Evolutionary conservation across 1,284 basidiomycete genomes (phyloP).

Genomic region (Phenoliferia sp.): DNA sequence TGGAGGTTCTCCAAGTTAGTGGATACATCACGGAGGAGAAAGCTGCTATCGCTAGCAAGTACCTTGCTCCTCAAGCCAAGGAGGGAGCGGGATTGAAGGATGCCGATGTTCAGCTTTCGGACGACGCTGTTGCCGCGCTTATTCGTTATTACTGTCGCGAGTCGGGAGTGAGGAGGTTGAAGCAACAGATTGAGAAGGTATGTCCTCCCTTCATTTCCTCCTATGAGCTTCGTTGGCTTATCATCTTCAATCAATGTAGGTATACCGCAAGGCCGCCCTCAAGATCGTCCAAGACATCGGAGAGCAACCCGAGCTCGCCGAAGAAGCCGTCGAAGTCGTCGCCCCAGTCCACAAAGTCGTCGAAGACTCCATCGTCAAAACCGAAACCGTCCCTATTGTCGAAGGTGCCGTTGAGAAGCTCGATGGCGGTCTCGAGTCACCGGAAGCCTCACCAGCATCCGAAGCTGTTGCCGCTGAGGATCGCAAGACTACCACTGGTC

Average conservation of each 20-base stretch:
- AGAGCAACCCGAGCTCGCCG: slow-evolving; percentile 83
- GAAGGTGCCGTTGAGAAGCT: slow-evolving; percentile 30
- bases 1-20: slow-evolving; percentile 89
- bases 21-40: slow-evolving; percentile 98
- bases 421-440: slow-evolving; percentile 19
- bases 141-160: slow-evolving; percentile 98
- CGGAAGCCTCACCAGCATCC: slow-evolving; percentile 19
- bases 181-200: slow-evolving; percentile 92
- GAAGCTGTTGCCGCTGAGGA: slow-evolving; percentile 39
- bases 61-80: slow-evolving; percentile 91
- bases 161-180: slow-evolving; percentile 88
- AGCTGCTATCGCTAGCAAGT: slow-evolving; percentile 81
- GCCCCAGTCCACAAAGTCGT: slow-evolving; percentile 29
- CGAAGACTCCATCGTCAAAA: slow-evolving; percentile 15
- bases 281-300: slow-evolving; percentile 89
- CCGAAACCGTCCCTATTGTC: slow-evolving; percentile 15
- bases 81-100: slow-evolving; percentile 80
- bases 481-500: slow-evolving; percentile 46
- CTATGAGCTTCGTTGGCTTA: background rate
- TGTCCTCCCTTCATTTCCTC: background rate
- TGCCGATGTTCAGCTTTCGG: slow-evolving; percentile 71
- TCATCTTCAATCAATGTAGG: slow-evolving; percentile 56
- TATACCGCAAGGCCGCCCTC: slow-evolving; percentile 93
- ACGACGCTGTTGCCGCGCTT: slow-evolving; percentile 76
- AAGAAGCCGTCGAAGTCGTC: slow-evolving; percentile 48